These are phyloP conservation scores for Galium porrigens DNA, from an alignment of 305 asterid species.

Conservation along the genomic window DNA sequence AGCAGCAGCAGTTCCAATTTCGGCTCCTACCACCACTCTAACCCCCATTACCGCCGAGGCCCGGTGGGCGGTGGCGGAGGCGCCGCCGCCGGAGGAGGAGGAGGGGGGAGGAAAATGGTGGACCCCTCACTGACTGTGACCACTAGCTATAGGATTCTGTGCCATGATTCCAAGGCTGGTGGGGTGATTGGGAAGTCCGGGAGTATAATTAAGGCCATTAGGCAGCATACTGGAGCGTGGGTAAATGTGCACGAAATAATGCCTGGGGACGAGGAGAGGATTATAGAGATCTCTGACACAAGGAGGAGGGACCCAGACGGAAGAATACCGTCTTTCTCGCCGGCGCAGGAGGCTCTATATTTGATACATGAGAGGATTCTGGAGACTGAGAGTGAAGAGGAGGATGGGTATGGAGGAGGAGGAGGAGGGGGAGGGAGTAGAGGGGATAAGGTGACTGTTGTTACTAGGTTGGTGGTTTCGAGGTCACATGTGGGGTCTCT, in stretches of 20 bases:
- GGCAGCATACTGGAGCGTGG: conserved; percentile 93
- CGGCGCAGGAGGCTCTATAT: conserved; percentile 80
- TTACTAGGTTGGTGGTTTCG: conserved; percentile 76
- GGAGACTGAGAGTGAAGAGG: conserved; percentile 50
- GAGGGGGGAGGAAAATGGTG: conserved; percentile 37
- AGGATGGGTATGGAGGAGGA: conserved; percentile 17
- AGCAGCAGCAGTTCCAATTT: conserved; percentile 30
- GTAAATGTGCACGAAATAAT: conserved; percentile 68
- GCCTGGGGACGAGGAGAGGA: conserved; percentile 80
- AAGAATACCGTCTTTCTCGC: conserved; percentile 50
- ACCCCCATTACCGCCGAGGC: conserved; percentile 36
- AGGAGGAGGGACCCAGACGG: conserved; percentile 70
- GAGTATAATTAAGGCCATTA: conserved; percentile 64
- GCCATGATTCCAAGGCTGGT: conserved; percentile 73
- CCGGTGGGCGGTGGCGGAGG: conserved; percentile 14
- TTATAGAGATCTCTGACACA: conserved; percentile 71
- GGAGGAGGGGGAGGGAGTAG: conserved; percentile 44
- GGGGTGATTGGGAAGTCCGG: conserved; percentile 93
- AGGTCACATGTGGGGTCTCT: conserved; percentile 76
- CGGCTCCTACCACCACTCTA: conserved; percentile 30
- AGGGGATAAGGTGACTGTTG: conserved; percentile 37
- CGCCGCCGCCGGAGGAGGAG: conserved; percentile 2
- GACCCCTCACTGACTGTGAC: conserved; percentile 62
- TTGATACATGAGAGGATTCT: conserved; percentile 71
- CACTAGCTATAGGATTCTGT: conserved; percentile 61